Base-by-base conservation (phyloP, 768 basidiomycete genomes). In the Strobilomyces dryophilus region DNA sequence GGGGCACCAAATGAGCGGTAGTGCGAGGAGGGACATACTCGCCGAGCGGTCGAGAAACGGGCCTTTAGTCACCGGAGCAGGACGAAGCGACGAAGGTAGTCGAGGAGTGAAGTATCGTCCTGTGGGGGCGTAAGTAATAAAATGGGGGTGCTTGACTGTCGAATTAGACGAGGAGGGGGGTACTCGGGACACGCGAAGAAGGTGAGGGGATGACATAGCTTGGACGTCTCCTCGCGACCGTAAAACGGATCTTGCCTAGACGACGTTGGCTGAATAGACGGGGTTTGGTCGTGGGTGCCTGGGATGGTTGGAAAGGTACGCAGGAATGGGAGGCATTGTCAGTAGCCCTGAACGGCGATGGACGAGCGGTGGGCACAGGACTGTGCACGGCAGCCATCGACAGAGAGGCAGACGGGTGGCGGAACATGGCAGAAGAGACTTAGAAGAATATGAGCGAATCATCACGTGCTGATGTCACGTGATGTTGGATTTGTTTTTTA, bases 171-270 rank as follows among this genome's bases (percentile, higher is more conserved):
- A 71, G 0, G 68, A 62, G 0, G 89, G 83, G 4, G 91, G 87
- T 83, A 76, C 55, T 93, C 89, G 3, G 92, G 93, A 64, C 93
- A 95, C 0, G 85, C 83, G 64, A 94, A 95, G 0, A 94, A 77
- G 48, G 95, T 92, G 66, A 94, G 95, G 0, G 87, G 78, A 0
- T 79, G 83, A 47, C 85, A 83, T 43, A 92, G 70, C 20, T 80
- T 79, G 0, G 91, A 85, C 0, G 83, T 74, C 18, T 73, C 71
- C 66, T 89, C 89, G 66, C 94, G 88, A 36, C 93, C 91, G 54
- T 69, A 67, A 27, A 68, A 69, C 53, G 57, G 63, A 29, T 69
- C 68, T 8, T 61, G 59, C 8, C 66, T 62, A 10, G 51, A 53
- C 0, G 63, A 55, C 0, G 56, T 50, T 3, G 68, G 69, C 50